Evolutionary conservation across 2,329 filamentous ascomycete species (phyloP), one percentile per base, ranked within the genome.

Genomic region (Dactylellina haptotyla): DNA sequence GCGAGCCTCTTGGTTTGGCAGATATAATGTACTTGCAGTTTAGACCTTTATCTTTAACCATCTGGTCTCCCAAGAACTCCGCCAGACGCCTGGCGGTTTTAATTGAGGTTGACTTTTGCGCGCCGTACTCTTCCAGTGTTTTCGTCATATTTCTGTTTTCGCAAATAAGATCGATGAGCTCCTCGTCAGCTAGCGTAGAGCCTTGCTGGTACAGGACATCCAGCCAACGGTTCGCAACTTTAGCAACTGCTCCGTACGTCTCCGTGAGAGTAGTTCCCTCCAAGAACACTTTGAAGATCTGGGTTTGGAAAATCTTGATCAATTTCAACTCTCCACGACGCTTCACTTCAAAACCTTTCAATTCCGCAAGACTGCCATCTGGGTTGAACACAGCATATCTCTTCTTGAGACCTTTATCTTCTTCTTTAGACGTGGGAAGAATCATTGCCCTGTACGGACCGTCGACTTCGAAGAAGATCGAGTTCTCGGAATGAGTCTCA

Each of bases 1-100:
- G 94, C 0, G 94, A 92, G 79, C 91, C 91, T 79, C 89, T 91
- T 2, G 95, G 95, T 75, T 87, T 88, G 12, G 92, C 87, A 57
- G 93, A 97, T 79, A 99, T 97, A 80, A 99, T 97, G 81, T 98
- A 99, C 82, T 98, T 98, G 88, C 95, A 99, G 83, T 99, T 99
- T 77, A 99, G 82, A 2, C 95, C 95, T 81, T 98, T 99, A 82
- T 99, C 96, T 80, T 99, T 99, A 78, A 97, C 89, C 96, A 99
- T 99, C 79, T 97, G 93, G 80, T 97, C 94, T 34, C 95, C 95
- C 75, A 99, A 80, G 80, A 99, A 99, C 79, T 99, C 95, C 34
- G 95, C 95, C 43, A 99, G 83, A 75, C 95, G 92, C 78, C 90
- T 95, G 9, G 95, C 95, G 0, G 95, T 99, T 1, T 95, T 99